Conservation (phyloP, 1,284 basidiomycete species). For the Naganishia albida region DNA sequence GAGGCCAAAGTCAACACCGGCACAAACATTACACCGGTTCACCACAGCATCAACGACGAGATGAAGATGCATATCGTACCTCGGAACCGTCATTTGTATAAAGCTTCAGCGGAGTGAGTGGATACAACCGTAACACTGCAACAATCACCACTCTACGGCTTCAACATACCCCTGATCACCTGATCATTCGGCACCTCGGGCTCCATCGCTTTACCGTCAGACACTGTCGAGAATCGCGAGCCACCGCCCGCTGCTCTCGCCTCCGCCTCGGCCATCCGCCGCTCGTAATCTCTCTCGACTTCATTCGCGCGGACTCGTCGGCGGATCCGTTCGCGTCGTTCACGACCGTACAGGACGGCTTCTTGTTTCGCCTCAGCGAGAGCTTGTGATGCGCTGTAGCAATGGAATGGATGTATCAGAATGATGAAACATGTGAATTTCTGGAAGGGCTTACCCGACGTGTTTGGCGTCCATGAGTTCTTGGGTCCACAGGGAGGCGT, state of each 20-base stretch:
- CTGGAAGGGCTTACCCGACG: slow-evolving; percentile 42
- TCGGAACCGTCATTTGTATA: too few species aligned
- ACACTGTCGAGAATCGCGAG: not conserved
- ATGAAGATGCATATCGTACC: too few species aligned
- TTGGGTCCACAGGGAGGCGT: slow-evolving; percentile 37
- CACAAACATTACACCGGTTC: too few species aligned
- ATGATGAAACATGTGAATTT: not conserved
- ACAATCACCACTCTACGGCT: not conserved
- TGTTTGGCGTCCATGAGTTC: slow-evolving; percentile 44
- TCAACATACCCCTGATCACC: slow-evolving; percentile 18
- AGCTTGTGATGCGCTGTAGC: slow-evolving; percentile 48
- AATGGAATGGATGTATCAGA: not conserved
- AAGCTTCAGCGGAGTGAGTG: too few species aligned
- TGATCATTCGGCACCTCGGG: slow-evolving; percentile 18
- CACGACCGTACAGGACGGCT: slow-evolving; percentile 47
- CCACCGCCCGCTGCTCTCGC: not conserved
- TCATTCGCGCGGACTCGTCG: slow-evolving; percentile 45
- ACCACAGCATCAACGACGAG: too few species aligned
- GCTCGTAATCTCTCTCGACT: slow-evolving; percentile 46
- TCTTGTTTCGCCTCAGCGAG: slow-evolving; percentile 49
- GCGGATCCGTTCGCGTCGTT: slow-evolving; percentile 48
- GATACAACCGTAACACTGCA: too few species aligned
- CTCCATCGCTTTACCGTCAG: not conserved
- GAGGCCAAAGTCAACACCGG: too few species aligned
- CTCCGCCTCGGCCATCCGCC: slow-evolving; percentile 39